phyloP scores from a whole-genome alignment of 2,329 filamentous ascomycete species.

The Penicillium vulpinum region DNA sequence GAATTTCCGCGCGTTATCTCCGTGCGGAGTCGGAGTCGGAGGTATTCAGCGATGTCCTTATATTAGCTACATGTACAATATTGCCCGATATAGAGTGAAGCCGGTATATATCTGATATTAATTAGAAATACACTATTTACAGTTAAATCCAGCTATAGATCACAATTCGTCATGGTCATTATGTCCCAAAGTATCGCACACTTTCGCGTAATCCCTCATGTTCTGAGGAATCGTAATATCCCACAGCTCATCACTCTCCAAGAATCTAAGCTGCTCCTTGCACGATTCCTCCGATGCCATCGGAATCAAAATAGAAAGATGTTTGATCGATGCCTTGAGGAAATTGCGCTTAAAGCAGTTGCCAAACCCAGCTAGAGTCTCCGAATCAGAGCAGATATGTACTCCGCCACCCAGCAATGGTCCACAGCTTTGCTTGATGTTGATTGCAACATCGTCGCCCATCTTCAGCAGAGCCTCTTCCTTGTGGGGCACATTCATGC shows the following conservation, averaged over 20 bases:
- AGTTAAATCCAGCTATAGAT: background rate
- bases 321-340: constrained; percentile 31
- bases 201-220: constrained; percentile 37
- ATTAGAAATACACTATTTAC: constrained; percentile 1
- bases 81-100: no score
- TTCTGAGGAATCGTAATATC: constrained; percentile 36
- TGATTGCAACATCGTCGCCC: constrained; percentile 37
- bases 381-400: constrained; percentile 36
- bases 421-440: constrained; percentile 35
- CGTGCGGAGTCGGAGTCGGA: constrained; percentile 6
- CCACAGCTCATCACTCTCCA: constrained; percentile 35
- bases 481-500: constrained; percentile 31
- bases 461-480: constrained; percentile 34
- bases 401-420: constrained; percentile 31
- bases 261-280: constrained; percentile 31
- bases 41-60: background rate
- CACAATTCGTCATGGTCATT: constrained; percentile 22
- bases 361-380: constrained; percentile 34
- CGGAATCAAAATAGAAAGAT: constrained; percentile 31
- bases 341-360: constrained; percentile 39
- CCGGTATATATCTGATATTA: background rate
- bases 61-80: background rate
- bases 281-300: constrained; percentile 35
- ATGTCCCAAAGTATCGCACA: constrained; percentile 28
- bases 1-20: constrained; percentile 10